These are phyloP conservation scores for Schizochytrium sp. DNA, from an alignment of 108 stramenopile genomes.

Conservation along the genomic window DNA sequence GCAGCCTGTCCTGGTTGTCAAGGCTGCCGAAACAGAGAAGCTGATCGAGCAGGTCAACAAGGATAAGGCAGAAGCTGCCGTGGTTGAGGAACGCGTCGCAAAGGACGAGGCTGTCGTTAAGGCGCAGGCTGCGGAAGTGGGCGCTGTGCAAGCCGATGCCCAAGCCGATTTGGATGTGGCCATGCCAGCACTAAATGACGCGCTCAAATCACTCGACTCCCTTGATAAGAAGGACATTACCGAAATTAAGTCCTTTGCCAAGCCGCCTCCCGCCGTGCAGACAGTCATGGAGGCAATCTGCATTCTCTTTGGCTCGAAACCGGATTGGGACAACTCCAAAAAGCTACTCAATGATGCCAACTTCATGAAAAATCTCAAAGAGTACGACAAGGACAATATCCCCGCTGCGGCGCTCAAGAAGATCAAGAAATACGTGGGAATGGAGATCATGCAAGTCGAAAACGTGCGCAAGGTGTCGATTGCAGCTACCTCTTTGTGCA, in stretches of 20 bases:
- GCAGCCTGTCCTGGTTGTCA: constrained; percentile 51
- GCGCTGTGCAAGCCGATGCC: constrained; percentile 49
- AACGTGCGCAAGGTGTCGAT: constrained; percentile 38
- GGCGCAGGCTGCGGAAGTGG: constrained; percentile 50
- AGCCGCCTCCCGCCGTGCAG: constrained; percentile 52
- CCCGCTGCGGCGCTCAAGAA: constrained; percentile 29
- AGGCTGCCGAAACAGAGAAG: constrained; percentile 42
- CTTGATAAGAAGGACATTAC: constrained; percentile 52
- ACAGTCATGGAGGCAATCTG: constrained; percentile 58
- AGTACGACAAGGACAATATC: constrained; percentile 61
- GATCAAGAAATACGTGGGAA: constrained; percentile 44
- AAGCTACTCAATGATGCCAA: constrained; percentile 32
- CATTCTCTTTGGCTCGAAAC: constrained; percentile 52
- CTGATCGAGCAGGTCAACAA: constrained; percentile 40
- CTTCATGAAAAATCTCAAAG: constrained; percentile 49
- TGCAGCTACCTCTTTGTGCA: constrained; percentile 51
- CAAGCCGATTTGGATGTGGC: constrained; percentile 55
- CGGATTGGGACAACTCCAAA: constrained; percentile 57
- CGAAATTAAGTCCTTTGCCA: constrained; percentile 53
- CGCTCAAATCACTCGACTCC: constrained; percentile 44
- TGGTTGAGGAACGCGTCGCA: constrained; percentile 36
- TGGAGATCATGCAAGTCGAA: constrained; percentile 42
- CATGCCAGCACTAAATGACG: constrained; percentile 47
- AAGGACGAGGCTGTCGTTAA: constrained; percentile 46
- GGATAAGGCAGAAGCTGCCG: constrained; percentile 37